Percentiles rank a stretch among this genome's conserved stretches.
phyloP scores from a whole-genome alignment of 495 filamentous ascomycete genomes.

The Penicilliopsis zonata region DNA sequence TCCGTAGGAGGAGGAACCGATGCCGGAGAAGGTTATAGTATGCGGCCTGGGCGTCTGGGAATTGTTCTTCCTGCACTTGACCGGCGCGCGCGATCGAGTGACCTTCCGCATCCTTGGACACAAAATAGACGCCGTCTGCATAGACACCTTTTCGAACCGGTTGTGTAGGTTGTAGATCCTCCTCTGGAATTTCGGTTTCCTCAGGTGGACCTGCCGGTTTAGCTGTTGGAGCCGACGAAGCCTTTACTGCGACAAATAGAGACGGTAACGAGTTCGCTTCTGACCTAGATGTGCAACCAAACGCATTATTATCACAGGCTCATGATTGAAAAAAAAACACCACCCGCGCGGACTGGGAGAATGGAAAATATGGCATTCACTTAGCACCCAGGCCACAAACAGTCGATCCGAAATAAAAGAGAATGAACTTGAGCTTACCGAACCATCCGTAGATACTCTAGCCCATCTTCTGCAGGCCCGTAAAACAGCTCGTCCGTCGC shows the following conservation, averaged over 20 bases:
- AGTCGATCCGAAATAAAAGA: constrained; percentile 4
- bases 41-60: constrained; percentile 39
- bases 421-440: constrained; percentile 47
- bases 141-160: constrained; percentile 5
- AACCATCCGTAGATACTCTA: constrained; percentile 70
- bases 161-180: neutral
- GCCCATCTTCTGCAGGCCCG: constrained; percentile 43
- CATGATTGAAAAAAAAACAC: constrained; percentile 3
- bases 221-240: neutral
- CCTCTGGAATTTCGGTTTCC: neutral
- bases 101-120: too few relatives aligned
- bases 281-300: constrained; percentile 35
- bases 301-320: constrained; percentile 1
- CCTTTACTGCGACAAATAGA: constrained; percentile 38
- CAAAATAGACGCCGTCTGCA: constrained; percentile 19
- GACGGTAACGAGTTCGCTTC: constrained; percentile 61
- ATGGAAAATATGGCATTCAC: constrained; percentile 16
- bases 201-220: neutral
- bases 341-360: constrained; percentile 3
- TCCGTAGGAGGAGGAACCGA: constrained; percentile 47
- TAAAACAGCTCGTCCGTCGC: constrained; percentile 39
- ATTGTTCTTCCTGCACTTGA: constrained; percentile 14
- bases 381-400: constrained; percentile 11
- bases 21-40: constrained; percentile 52
- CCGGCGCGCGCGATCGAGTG: too few relatives aligned